Percentiles rank a stretch among this genome's conserved stretches.
Conservation (phyloP, 768 basidiomycete genomes). For the Phlegmacium glaucopus region DNA sequence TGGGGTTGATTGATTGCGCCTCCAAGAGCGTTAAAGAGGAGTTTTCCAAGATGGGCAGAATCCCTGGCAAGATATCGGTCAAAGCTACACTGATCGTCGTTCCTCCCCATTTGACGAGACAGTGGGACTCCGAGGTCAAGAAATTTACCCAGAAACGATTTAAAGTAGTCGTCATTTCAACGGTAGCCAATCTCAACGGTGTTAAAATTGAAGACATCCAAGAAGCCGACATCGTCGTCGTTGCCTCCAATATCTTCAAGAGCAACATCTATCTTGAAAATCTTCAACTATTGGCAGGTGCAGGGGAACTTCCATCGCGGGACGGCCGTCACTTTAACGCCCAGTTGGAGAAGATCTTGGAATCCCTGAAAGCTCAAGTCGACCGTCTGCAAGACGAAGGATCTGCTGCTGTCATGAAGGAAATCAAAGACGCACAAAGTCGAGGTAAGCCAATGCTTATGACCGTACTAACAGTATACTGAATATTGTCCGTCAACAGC, state of each 20-base stretch:
- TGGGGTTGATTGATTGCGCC: conserved; percentile 82
- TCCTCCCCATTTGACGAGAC: conserved; percentile 84
- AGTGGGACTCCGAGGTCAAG: conserved; percentile 83
- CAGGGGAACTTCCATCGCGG: conserved; percentile 64
- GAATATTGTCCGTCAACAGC: conserved; percentile 13
- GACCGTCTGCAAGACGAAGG: conserved; percentile 67
- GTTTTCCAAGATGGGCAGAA: conserved; percentile 44
- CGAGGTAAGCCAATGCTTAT: conserved; percentile 40
- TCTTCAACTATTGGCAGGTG: conserved; percentile 66
- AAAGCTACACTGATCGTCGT: conserved; percentile 84
- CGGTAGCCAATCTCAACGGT: conserved; percentile 66
- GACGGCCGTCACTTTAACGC: conserved; percentile 90
- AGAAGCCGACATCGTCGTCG: conserved; percentile 82
- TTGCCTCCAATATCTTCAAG: conserved; percentile 84
- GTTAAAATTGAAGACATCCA: conserved; percentile 70
- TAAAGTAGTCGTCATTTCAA: conserved; percentile 63
- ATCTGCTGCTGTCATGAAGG: conserved; percentile 53
- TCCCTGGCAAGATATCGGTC: conserved; percentile 67
- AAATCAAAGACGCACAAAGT: conserved; percentile 62
- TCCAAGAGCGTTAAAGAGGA: conserved; percentile 53
- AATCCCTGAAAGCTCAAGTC: conserved; percentile 60
- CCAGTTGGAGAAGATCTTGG: conserved; percentile 63
- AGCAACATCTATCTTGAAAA: conserved; percentile 75
- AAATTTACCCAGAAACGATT: conserved; percentile 74
- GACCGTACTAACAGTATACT: neutral